phyloP scores from a whole-genome alignment of 176 grass and related monocot species.

The Oryza australiensis region DNA sequence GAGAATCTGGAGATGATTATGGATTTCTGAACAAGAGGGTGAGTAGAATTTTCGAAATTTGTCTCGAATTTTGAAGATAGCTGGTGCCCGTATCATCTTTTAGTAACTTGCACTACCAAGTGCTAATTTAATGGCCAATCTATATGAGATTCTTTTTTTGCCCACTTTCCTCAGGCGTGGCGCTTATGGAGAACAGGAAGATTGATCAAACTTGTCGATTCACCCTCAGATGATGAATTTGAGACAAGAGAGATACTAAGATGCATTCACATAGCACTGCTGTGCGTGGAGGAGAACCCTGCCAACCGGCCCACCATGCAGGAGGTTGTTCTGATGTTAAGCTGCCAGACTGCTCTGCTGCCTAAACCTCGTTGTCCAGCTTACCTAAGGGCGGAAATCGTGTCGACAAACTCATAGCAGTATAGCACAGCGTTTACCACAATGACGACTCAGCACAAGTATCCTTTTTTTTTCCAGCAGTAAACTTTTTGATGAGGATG shows the following conservation, averaged over 20 bases:
- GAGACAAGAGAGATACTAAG: slow-evolving; percentile 10
- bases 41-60: neutral
- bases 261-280: slow-evolving; percentile 40
- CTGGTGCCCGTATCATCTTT: neutral
- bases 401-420: neutral
- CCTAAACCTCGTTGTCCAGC: slow-evolving; percentile 16
- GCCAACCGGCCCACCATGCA: slow-evolving; percentile 26
- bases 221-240: neutral
- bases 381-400: neutral
- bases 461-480: no score
- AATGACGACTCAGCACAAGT: no score
- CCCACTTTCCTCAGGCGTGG: neutral
- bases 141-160: neutral
- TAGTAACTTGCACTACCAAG: neutral
- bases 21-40: slow-evolving; percentile 37
- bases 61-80: neutral
- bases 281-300: slow-evolving; percentile 27
- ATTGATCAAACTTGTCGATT: slow-evolving; percentile 2
- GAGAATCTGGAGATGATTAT: slow-evolving; percentile 20
- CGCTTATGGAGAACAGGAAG: slow-evolving; percentile 12
- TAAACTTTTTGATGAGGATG: no score
- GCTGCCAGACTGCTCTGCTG: neutral
- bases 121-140: neutral
- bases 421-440: no score
- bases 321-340: slow-evolving; percentile 37